Base-by-base conservation (phyloP, 2,329 filamentous ascomycete species). In the Fusarium drepaniforme region DNA sequence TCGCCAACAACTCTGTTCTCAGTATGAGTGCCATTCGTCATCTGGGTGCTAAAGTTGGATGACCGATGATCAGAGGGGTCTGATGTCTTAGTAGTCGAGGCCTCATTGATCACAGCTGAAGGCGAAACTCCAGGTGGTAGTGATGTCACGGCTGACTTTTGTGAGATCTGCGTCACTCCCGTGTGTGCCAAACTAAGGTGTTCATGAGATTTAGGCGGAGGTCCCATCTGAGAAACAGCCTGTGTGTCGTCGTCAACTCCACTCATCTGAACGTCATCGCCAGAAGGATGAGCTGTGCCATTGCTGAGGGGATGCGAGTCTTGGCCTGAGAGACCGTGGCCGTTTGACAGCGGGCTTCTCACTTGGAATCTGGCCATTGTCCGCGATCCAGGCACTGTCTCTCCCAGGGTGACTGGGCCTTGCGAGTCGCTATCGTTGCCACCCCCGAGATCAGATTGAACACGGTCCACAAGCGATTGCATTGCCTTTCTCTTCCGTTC, bases 81-180 rank as follows among this genome's bases (percentile, higher is more conserved):
- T 1, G 94, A 94, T 3, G 94, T 96, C 84, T 97, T 97, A n/a
- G 96, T 98, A 1, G 96, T 97, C 3, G 95, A 97, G 2, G 95
- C 96, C 79, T 97, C 95, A 78, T 98, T 98, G 64, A 92, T 85
- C 68, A 89, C 82, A 15, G 88, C 89, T 30, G 88, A 90, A 16
- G 90, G 90, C 6, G 89, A 90, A 64, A 90, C 84, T 5, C 89
- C 90, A 0, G 87, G 84, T 1, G 90, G 89, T 4, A 92, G 82
- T 23, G 89, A 85, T 18, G 90, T 91, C 53, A 92, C 83, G 1
- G 85, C 87, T 6, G 92, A 93, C 53, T 87, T 84, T 80, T 94
- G 93, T 1, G 93, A 94, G 25, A 91, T 86, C 70, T 91, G 90
- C 3, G 88, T 89, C 76, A 84, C 90, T 68, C 81, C 90, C 1